Base-by-base conservation (phyloP, 352 stramenopile genomes). In the Globisporangium carolinianum region DNA sequence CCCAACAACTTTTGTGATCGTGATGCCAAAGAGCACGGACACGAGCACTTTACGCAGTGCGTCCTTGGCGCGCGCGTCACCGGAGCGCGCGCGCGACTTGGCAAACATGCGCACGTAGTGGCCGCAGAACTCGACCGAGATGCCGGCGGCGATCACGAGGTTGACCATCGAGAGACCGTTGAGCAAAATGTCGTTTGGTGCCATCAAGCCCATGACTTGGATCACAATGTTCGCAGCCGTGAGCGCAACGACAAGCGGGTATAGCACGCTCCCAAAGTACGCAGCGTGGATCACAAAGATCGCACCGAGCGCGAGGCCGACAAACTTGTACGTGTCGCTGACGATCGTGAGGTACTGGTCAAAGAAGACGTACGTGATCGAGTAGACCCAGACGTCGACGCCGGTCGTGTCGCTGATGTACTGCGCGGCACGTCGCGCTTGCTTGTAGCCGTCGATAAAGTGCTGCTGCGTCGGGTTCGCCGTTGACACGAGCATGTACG, bases 131-230 rank as follows among this genome's bases (percentile, higher is more conserved):
- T 91, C 83, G 32, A 95, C 78, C 3, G 75, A 84, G 49, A 96
- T 72, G 4, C 75, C 83, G 7, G 87, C 62, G 32, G 77, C 83
- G 48, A 89, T 78, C 36, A 91, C 73, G 14, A 95, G 67, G 65
- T 93, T 87, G 42, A 93, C 79, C 35, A 94, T 77, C 37, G 82
- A 88, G 12, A 96, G 72, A 6, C 83, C 85, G 60, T 95, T 96
- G 3, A 96, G 60, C 46, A 80, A 66, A 12, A 89, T 83, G n/a
- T 62, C 69, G 57, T 80, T 69, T 10, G 71, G 73, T 45, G 71
- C 57, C 81, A 89, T 87, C 15, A 87, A 37, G 18, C 76, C 81
- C 61, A 81, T 77, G 46, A 89, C 78, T 49, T 81, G 68, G 17
- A 89, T 42, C 24, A 81, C 74, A 32, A 83, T 79, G 53, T 75